Percentiles rank a stretch among this genome's conserved stretches.
These are phyloP conservation scores for Closterium sp. DNA, from an alignment of 139 green algal species.

Conservation along the genomic window DNA sequence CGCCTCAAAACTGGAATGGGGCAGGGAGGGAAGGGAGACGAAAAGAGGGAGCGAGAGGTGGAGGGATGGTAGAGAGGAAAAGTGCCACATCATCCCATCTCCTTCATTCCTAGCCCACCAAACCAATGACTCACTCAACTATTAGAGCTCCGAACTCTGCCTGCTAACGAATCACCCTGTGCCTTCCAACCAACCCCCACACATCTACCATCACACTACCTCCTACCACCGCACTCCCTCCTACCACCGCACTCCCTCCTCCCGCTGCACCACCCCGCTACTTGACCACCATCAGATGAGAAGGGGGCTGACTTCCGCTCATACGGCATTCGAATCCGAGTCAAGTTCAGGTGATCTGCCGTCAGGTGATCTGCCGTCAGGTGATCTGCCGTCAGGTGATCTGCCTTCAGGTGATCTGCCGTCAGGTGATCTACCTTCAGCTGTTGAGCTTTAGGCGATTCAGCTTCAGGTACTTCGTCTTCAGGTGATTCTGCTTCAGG, in stretches of 20 bases:
- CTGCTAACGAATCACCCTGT: not conserved
- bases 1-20: too few relatives aligned
- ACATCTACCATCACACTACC: not conserved
- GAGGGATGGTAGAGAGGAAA: too few relatives aligned
- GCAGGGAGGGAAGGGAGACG: too few relatives aligned
- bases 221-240: not conserved
- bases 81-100: not conserved
- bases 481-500: not conserved
- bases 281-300: slow-evolving; percentile 22
- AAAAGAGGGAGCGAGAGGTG: not conserved
- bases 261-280: too few relatives aligned
- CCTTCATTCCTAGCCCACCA: too few relatives aligned
- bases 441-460: not conserved
- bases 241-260: not conserved
- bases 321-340: slow-evolving; percentile 48
- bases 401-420: not conserved
- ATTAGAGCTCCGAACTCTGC: not conserved
- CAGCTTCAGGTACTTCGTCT: not conserved
- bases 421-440: too few relatives aligned
- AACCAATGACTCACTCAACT: too few relatives aligned
- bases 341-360: slow-evolving; percentile 48
- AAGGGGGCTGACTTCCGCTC: slow-evolving; percentile 30
- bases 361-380: too few relatives aligned
- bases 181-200: too few relatives aligned
- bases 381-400: not conserved